These are phyloP conservation scores for Solanum ossicruentum DNA, from an alignment of 257 asterid genomes.

Conservation along the genomic window DNA sequence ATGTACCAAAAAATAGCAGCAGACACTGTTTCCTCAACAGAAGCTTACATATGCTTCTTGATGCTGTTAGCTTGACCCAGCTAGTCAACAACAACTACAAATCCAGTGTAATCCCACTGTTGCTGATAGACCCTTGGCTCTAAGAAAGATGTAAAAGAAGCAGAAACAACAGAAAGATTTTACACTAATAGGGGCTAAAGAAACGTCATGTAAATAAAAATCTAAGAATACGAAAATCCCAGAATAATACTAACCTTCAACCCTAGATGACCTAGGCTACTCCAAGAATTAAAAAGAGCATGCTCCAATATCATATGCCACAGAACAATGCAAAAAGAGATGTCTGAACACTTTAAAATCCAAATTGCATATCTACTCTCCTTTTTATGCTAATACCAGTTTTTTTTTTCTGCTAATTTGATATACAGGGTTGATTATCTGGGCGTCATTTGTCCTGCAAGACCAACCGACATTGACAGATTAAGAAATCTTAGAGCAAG, in stretches of 20 bases:
- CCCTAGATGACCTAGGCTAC: neutral
- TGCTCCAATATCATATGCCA: neutral
- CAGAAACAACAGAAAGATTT: neutral
- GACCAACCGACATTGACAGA: slow-evolving; percentile 19
- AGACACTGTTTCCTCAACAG: neutral
- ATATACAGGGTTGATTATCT: slow-evolving; percentile 55
- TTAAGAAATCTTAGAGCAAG: slow-evolving; percentile 41
- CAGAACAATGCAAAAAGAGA: neutral
- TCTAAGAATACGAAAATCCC: neutral
- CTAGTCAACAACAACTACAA: neutral
- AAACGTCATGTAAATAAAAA: neutral
- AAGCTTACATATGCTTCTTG: neutral
- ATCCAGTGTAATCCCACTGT: neutral
- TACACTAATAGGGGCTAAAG: neutral
- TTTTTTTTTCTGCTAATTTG: slow-evolving; percentile 6
- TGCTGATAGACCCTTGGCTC: neutral
- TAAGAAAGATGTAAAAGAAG: neutral
- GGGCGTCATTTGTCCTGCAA: slow-evolving; percentile 50
- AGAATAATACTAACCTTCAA: neutral
- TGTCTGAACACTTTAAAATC: neutral
- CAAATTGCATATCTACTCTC: neutral
- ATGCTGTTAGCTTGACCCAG: neutral
- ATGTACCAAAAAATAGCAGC: neutral
- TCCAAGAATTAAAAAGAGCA: neutral
- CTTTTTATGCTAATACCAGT: neutral